A percentile compares a stretch with the other conserved stretches of the same genome.
These are phyloP conservation scores for Royoungia palumana DNA, from an alignment of 768 basidiomycete species.

Conservation along the genomic window DNA sequence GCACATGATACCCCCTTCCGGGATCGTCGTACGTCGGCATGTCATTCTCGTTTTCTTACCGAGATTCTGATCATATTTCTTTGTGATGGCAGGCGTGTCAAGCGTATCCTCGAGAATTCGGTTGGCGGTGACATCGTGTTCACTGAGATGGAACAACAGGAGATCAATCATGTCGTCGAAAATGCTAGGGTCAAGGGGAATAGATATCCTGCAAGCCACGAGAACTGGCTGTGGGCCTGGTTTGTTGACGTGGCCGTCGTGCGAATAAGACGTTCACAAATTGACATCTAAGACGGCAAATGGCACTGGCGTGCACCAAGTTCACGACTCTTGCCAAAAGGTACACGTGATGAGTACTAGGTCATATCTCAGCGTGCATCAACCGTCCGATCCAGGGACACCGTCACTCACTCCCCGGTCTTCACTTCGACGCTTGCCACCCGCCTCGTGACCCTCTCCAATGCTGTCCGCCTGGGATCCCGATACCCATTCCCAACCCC, in stretches of 20 bases:
- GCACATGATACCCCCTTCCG: too few species aligned
- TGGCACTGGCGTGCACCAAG: too few species aligned
- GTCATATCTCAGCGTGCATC: too few species aligned
- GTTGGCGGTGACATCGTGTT: constrained; percentile 42
- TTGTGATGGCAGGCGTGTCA: constrained; percentile 21
- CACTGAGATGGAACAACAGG: constrained; percentile 36
- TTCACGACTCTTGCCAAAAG: too few species aligned
- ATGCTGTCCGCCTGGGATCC: constrained; percentile 24
- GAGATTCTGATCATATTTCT: constrained; percentile 20
- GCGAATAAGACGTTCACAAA: too few species aligned
- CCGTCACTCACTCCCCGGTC: constrained; percentile 4
- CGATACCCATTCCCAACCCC: constrained; percentile 3
- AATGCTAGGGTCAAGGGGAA: constrained; percentile 37
- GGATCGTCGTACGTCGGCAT: too few species aligned
- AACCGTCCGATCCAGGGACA: background rate
- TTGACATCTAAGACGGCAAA: too few species aligned
- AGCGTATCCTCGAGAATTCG: constrained; percentile 45
- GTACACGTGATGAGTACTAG: too few species aligned
- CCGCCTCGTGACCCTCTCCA: constrained; percentile 18
- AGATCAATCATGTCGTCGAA: constrained; percentile 38
- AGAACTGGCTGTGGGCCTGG: constrained; percentile 34
- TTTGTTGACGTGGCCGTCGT: background rate
- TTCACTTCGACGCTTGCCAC: constrained; percentile 17
- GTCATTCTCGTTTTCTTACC: too few species aligned
- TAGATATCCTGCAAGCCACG: constrained; percentile 33